A percentile compares a stretch with the other conserved stretches of the same genome.
phyloP scores from a whole-genome alignment of 371 early-diverging fungal species.

The Syncephalis plumigaleata region DNA sequence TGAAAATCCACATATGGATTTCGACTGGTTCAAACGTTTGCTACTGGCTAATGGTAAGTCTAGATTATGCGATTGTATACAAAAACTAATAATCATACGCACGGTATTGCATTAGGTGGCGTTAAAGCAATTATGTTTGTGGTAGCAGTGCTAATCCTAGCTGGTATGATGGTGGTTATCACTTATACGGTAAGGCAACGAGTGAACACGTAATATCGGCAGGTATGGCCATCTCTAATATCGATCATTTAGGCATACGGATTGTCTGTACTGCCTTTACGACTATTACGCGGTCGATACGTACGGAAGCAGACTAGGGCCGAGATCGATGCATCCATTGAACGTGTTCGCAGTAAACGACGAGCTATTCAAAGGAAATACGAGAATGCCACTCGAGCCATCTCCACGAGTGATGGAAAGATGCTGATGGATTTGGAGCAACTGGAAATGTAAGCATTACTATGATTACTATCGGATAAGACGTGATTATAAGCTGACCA shows the following conservation, averaged over 20 bases:
- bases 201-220: too few relatives aligned
- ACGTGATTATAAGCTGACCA: too few relatives aligned
- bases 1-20: slow-evolving; percentile 18
- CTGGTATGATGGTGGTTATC: slow-evolving; percentile 26
- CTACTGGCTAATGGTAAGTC: slow-evolving; percentile 23
- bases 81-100: too few relatives aligned
- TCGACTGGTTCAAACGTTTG: slow-evolving; percentile 31
- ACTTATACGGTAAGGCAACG: slow-evolving; percentile 21
- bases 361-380: slow-evolving; percentile 20
- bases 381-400: slow-evolving; percentile 9
- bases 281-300: slow-evolving; percentile 22
- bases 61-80: neutral
- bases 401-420: slow-evolving; percentile 20
- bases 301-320: slow-evolving; percentile 17
- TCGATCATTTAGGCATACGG: slow-evolving; percentile 24
- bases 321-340: slow-evolving; percentile 17
- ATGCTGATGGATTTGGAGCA: slow-evolving; percentile 23
- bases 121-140: slow-evolving; percentile 29
- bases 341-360: slow-evolving; percentile 18
- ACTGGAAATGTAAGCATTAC: slow-evolving; percentile 23
- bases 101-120: slow-evolving; percentile 19
- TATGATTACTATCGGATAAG: too few relatives aligned
- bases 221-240: neutral
- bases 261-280: slow-evolving; percentile 26
- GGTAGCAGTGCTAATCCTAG: slow-evolving; percentile 21